phyloP scores from a whole-genome alignment of 2,329 filamentous ascomycete genomes.

The Coniochaeta ligniaria region DNA sequence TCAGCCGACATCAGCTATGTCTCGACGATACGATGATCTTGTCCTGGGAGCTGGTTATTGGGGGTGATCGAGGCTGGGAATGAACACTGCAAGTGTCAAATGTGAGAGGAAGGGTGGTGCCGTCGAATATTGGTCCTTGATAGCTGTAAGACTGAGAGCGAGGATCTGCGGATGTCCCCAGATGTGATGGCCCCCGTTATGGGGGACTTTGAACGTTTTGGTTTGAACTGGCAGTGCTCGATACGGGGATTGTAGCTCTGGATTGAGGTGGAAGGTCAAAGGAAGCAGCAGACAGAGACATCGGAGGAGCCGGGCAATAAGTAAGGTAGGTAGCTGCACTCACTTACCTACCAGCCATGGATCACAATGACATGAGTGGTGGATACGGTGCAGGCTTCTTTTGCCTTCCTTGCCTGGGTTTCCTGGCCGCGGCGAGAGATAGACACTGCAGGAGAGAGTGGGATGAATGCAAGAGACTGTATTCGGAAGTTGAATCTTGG shows the following conservation, averaged over 20 bases:
- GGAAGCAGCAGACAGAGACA: neutral
- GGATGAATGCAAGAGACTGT: conserved; percentile 4
- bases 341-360: neutral
- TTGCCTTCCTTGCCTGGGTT: neutral
- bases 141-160: neutral
- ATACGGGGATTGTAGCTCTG: neutral
- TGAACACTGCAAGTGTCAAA: neutral
- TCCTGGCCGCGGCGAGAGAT: neutral
- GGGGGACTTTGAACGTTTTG: conserved; percentile 11
- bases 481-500: neutral
- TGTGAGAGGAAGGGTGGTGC: neutral
- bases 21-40: neutral
- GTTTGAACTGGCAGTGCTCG: neutral
- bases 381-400: neutral
- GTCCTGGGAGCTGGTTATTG: neutral
- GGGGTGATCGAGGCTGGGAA: neutral
- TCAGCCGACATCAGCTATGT: conserved; percentile 50
- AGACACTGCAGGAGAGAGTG: conserved; percentile 1
- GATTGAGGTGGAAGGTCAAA: neutral
- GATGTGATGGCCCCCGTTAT: conserved; percentile 10
- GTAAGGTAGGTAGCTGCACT: neutral
- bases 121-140: neutral
- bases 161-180: neutral
- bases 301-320: neutral
- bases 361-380: neutral